Evolutionary conservation across 2,329 filamentous ascomycete genomes (phyloP), one percentile per base, ranked within the genome.

Genomic region (Diplodia intermedia): DNA sequence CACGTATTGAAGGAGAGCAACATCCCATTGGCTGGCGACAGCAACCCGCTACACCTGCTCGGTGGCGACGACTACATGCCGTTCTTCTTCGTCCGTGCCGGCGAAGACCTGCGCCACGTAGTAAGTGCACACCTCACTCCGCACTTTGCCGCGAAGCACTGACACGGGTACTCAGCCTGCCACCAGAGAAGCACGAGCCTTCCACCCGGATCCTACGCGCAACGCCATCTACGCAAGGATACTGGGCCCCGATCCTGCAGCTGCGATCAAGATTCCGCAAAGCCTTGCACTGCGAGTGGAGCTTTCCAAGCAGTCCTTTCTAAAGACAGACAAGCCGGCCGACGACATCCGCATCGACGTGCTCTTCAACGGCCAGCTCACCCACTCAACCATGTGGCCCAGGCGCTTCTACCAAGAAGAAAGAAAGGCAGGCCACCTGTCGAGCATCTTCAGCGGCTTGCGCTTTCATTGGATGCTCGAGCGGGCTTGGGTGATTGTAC

Each of bases 281-380:
- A 76, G 73, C 7, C 75, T 79, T 18, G 67, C 71, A 2, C 70
- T 79, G 1, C 75, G 78, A 36, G 70, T 79, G 49, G 69, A 73
- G 14, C 70, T 81, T 15, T 74, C 72, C 7, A 70, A 75, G 9
- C 73, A 75, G 62, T 71, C 78, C 26, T 67, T 67, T 23, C 70
- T 75, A 14, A 61, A 63, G 20, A 56, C 66, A 43, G 69, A 65
- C 12, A 29, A 40, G 18, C 71, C 67, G 29, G 2, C 20, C n/a
- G 74, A 75, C 23, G 77, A 81, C 40, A 68, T 84, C 62, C 83
- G 82, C 71, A 77, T 84, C 53, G 82, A 84, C n/a, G 77, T 84
- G 4, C 81, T 82, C 70, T 75, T 83, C 71, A 84, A 85, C 66
- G 83, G 83, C 47, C 72, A 78, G 36, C 74, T 84, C 8, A 76